Conservation (phyloP, 306 rosid species). For the Inga laurina region DNA sequence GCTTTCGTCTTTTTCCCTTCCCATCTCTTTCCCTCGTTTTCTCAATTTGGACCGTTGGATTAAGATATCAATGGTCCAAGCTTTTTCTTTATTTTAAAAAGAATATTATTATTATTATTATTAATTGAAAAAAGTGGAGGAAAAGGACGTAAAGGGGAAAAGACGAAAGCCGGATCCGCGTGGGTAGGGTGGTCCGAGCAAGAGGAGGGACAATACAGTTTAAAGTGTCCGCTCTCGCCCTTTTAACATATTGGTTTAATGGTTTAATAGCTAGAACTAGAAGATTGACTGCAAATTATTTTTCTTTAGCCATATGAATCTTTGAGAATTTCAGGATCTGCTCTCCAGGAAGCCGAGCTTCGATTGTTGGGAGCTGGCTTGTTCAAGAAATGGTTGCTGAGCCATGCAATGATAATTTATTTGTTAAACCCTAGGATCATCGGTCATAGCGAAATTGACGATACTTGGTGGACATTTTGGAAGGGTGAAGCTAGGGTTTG, state of each 20-base stretch:
- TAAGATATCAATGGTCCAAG: too few species aligned
- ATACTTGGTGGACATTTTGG: background rate
- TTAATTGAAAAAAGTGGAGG: too few species aligned
- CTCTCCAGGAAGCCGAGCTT: background rate
- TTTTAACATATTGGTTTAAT: background rate
- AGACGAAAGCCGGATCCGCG: too few species aligned
- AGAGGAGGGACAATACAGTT: too few species aligned
- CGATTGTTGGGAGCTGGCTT: background rate
- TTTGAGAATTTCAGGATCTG: background rate
- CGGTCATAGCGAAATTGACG: background rate
- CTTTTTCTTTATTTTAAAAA: too few species aligned
- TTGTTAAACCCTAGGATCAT: constrained; percentile 45
- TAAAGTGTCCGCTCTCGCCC: background rate
- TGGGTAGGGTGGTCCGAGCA: too few species aligned
- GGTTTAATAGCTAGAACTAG: background rate
- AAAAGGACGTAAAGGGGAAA: too few species aligned
- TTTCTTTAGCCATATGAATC: background rate
- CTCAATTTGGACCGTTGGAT: too few species aligned
- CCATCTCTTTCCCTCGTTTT: too few species aligned
- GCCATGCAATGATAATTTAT: background rate
- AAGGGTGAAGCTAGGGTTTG: constrained; percentile 49
- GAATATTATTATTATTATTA: too few species aligned
- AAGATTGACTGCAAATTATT: background rate
- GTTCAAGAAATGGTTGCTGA: background rate
- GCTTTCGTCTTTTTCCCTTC: too few species aligned